These are phyloP conservation scores for Pleurotus salmoneostramineus DNA, from an alignment of 768 basidiomycete species.

Conservation along the genomic window DNA sequence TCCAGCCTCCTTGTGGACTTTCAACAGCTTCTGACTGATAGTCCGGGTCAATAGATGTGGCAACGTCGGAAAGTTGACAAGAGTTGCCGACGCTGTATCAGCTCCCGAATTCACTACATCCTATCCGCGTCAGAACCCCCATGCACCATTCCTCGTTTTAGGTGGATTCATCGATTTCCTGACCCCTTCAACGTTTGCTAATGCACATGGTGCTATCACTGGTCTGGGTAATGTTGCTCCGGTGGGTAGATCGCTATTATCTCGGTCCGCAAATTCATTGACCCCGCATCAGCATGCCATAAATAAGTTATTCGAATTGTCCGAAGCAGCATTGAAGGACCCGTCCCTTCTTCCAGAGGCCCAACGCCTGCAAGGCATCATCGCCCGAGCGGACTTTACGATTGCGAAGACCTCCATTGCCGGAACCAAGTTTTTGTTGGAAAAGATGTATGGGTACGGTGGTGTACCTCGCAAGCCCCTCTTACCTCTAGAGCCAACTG, in stretches of 20 bases:
- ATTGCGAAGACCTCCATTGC: constrained; percentile 73
- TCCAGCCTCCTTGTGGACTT: background rate
- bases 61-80: constrained; percentile 87
- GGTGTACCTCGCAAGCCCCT: constrained; percentile 78
- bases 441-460: constrained; percentile 78
- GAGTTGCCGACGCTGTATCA: constrained; percentile 70
- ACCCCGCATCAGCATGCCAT: constrained; percentile 44
- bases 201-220: constrained; percentile 86
- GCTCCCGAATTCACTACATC: constrained; percentile 46
- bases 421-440: constrained; percentile 79
- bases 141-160: constrained; percentile 76
- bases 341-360: constrained; percentile 61
- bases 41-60: constrained; percentile 56
- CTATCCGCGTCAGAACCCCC: constrained; percentile 65
- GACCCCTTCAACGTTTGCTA: constrained; percentile 64
- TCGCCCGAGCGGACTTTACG: constrained; percentile 77
- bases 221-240: constrained; percentile 85
- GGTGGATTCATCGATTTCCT: constrained; percentile 88
- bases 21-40: constrained; percentile 11
- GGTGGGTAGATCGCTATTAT: constrained; percentile 31
- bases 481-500: constrained; percentile 53
- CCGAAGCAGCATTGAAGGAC: constrained; percentile 51
- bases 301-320: constrained; percentile 57
- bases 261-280: constrained; percentile 3
- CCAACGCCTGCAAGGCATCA: constrained; percentile 72